Percentiles rank a stretch among this genome's conserved stretches.
Conservation (phyloP, 495 filamentous ascomycete species). For the Daldinia decipiens region DNA sequence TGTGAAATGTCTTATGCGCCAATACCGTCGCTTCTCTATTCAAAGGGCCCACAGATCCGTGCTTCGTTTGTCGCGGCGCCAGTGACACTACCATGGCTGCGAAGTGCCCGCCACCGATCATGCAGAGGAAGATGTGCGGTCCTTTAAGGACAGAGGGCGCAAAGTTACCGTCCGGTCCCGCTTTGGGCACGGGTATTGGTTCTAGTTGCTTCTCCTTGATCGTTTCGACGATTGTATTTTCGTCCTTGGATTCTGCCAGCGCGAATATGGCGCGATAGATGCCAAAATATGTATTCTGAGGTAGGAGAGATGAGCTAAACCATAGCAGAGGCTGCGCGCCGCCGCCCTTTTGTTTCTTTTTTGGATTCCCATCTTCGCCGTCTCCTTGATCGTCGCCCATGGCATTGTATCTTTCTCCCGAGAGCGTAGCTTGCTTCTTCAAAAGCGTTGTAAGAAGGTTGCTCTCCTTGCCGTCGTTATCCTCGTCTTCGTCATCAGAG, state of each 20-base stretch:
- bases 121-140: conserved; percentile 93
- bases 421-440: conserved; percentile 82
- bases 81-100: conserved; percentile 94
- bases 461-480: conserved; percentile 58
- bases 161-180: conserved; percentile 59
- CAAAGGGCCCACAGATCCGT: conserved; percentile 67
- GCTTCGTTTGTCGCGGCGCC: conserved; percentile 79
- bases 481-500: conserved; percentile 63
- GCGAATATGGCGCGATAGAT: conserved; percentile 88
- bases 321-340: conserved; percentile 84
- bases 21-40: conserved; percentile 85
- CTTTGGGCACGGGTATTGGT: conserved; percentile 66
- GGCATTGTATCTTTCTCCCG: conserved; percentile 51
- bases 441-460: conserved; percentile 76
- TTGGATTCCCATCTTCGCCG: conserved; percentile 51
- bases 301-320: conserved; percentile 80
- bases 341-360: conserved; percentile 59
- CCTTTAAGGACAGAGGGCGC: conserved; percentile 63
- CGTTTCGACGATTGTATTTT: conserved; percentile 68
- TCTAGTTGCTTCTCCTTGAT: conserved; percentile 79
- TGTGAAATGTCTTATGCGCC: conserved; percentile 96
- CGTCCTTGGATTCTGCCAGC: conserved; percentile 70
- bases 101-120: conserved; percentile 98
- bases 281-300: conserved; percentile 81
- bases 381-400: conserved; percentile 56